These are phyloP conservation scores for Coemansia sp. DNA, from an alignment of 192 early-diverging fungal genomes.

Conservation along the genomic window DNA sequence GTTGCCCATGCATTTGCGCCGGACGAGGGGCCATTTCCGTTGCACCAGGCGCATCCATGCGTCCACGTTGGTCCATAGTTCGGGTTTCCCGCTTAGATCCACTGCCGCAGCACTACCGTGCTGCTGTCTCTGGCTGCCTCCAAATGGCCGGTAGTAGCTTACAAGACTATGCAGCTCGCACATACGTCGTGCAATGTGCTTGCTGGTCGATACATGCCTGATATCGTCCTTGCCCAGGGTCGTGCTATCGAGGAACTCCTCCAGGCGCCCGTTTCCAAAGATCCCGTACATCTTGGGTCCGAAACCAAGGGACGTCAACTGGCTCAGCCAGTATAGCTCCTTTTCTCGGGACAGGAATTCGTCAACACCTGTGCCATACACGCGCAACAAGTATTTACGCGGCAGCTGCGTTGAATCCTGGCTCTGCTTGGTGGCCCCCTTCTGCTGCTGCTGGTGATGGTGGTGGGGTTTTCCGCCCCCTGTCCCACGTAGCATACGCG, in stretches of 20 bases:
- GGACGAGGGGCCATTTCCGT: conserved; percentile 25
- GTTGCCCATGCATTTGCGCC: conserved; percentile 15
- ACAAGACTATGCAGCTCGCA: conserved; percentile 72
- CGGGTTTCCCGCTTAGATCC: conserved; percentile 44
- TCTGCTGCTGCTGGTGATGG: neutral
- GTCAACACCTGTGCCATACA: conserved; percentile 83
- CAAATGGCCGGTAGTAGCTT: conserved; percentile 59
- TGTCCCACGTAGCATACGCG: conserved; percentile 2
- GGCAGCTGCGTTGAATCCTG: conserved; percentile 8
- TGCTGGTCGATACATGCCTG: conserved; percentile 60
- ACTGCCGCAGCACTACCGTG: neutral
- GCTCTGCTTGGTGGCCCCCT: neutral
- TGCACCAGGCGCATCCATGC: conserved; percentile 60
- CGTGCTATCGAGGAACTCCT: conserved; percentile 75
- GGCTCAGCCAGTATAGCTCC: conserved; percentile 76
- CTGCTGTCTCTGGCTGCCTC: neutral
- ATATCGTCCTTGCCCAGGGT: conserved; percentile 74
- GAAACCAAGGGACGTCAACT: conserved; percentile 68
- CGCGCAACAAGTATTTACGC: conserved; percentile 61
- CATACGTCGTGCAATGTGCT: conserved; percentile 71
- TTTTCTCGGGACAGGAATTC: conserved; percentile 74
- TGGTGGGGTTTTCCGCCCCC: too few relatives aligned
- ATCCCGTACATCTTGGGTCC: conserved; percentile 73
- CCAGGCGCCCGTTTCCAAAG: conserved; percentile 84
- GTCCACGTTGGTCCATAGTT: conserved; percentile 69